Evolutionary conservation across 495 filamentous ascomycete genomes (phyloP).

Genomic region (Sphaerosporella brunnea): DNA sequence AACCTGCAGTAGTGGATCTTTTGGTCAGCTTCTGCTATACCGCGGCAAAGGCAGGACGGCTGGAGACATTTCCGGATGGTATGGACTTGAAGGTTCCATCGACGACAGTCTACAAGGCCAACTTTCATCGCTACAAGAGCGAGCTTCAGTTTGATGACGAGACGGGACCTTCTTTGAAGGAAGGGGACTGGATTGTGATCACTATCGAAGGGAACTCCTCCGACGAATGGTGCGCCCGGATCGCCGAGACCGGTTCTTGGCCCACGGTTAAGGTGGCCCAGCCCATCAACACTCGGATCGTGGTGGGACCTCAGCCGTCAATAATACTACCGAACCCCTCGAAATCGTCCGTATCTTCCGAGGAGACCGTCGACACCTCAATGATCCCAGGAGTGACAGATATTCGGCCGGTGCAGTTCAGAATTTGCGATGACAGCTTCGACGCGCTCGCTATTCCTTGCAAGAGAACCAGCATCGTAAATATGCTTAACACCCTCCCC

Average conservation of each 20-base stretch:
- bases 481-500: conserved; percentile 51
- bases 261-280: conserved; percentile 24
- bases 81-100: conserved; percentile 50
- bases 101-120: conserved; percentile 11
- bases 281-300: not conserved
- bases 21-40: conserved; percentile 67
- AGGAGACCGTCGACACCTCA: not conserved
- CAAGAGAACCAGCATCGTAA: conserved; percentile 40
- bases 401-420: conserved; percentile 1
- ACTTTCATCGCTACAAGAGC: conserved; percentile 20
- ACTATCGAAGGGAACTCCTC: conserved; percentile 7
- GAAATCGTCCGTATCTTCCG: not conserved
- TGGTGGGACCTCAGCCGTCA: no score
- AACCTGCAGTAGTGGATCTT: conserved; percentile 73
- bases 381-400: not conserved
- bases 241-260: conserved; percentile 27
- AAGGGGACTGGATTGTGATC: conserved; percentile 47
- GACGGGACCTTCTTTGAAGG: conserved; percentile 27
- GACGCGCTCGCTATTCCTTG: conserved; percentile 31
- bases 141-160: conserved; percentile 30
- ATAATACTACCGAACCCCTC: not conserved
- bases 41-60: conserved; percentile 31
- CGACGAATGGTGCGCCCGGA: conserved; percentile 29
- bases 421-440: conserved; percentile 38
- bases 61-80: conserved; percentile 50